Percentiles rank a stretch among this genome's conserved stretches.
These are phyloP conservation scores for Beauveria brongniartii DNA, from an alignment of 2,329 filamentous ascomycete species.

Conservation along the genomic window DNA sequence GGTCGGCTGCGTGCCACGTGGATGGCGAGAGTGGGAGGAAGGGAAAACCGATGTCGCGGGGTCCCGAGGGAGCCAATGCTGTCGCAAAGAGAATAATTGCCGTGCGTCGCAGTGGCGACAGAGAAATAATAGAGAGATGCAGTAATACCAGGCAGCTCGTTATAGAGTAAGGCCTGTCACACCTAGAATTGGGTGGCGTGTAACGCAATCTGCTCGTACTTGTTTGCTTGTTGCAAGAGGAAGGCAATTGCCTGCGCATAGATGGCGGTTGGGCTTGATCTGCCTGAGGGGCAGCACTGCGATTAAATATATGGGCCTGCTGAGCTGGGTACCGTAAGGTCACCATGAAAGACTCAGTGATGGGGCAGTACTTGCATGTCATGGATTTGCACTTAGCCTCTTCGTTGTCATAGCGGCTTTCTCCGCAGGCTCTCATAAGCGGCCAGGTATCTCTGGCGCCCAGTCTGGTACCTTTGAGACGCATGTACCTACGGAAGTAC, in stretches of 20 bases:
- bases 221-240: background rate
- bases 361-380: too few relatives aligned
- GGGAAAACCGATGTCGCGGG: background rate
- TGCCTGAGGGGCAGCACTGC: slow-evolving; percentile 7
- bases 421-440: too few relatives aligned
- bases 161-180: background rate
- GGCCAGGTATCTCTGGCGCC: too few relatives aligned
- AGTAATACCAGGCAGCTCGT: background rate
- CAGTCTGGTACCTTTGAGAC: too few relatives aligned
- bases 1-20: background rate
- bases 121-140: background rate
- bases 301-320: too few relatives aligned
- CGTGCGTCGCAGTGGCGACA: background rate
- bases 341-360: too few relatives aligned
- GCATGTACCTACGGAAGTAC: background rate
- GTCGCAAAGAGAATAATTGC: background rate
- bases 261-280: background rate
- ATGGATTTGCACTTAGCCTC: too few relatives aligned
- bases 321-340: too few relatives aligned
- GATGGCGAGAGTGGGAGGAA: background rate
- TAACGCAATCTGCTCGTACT: background rate
- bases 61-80: background rate
- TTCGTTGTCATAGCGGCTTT: too few relatives aligned
- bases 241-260: too few relatives aligned
- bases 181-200: background rate